Evolutionary conservation across 225 moss, liverwort and hornwort genomes (phyloP).

Genomic region (Neckera pumila): DNA sequence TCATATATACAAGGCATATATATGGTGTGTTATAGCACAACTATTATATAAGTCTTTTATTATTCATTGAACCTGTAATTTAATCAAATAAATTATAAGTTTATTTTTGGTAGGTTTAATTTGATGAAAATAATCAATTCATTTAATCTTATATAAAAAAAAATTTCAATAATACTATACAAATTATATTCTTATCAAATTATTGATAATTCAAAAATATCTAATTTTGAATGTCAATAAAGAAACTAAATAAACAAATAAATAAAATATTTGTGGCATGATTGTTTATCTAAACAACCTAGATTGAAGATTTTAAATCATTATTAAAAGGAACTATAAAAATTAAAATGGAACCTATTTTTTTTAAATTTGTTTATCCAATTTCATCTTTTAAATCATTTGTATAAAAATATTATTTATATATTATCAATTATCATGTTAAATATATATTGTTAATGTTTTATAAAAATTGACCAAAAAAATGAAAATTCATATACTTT

Average conservation of each 20-base stretch:
- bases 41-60: no score
- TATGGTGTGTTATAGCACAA: no score
- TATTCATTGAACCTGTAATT: background rate
- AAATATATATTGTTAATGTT: accelerated
- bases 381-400: no score
- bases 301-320: background rate
- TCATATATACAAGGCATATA: background rate
- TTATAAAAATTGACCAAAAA: background rate
- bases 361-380: background rate
- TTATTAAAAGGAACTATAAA: background rate
- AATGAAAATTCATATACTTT: background rate
- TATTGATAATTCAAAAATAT: background rate
- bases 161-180: background rate
- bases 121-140: no score
- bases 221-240: background rate
- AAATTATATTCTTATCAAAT: background rate
- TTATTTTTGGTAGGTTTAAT: background rate
- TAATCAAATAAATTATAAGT: background rate
- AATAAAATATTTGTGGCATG: background rate
- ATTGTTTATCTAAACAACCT: background rate
- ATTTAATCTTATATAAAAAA: background rate
- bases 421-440: background rate
- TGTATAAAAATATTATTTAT: no score
- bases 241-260: background rate
- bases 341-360: background rate